Evolutionary conservation across 2,329 filamentous ascomycete genomes (phyloP).

Genomic region (Phoma sp.): DNA sequence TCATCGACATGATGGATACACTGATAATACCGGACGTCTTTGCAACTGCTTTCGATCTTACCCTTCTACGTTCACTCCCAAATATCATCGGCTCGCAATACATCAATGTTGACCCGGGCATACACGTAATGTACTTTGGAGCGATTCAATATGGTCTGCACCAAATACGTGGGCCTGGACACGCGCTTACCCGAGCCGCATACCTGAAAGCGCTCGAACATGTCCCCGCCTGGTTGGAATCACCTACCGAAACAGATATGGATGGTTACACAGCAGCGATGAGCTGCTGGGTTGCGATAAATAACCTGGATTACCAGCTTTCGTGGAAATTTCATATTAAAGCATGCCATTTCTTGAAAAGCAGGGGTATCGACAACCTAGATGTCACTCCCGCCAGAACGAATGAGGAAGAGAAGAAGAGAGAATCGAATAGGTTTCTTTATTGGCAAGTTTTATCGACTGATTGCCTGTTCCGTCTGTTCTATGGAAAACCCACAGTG

Average conservation of each 20-base stretch:
- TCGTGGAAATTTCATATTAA: slow-evolving; percentile 42
- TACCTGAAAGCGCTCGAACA: slow-evolving; percentile 38
- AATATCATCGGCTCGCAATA: slow-evolving; percentile 37
- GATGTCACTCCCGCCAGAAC: slow-evolving; percentile 28
- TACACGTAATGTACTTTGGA: slow-evolving; percentile 38
- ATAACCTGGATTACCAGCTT: slow-evolving; percentile 38
- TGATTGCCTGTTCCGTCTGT: slow-evolving; percentile 37
- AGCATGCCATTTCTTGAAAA: slow-evolving; percentile 33
- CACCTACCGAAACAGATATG: slow-evolving; percentile 20
- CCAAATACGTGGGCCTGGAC: slow-evolving; percentile 23
- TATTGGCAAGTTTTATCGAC: slow-evolving; percentile 37
- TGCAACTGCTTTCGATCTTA: slow-evolving; percentile 20
- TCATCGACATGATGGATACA: slow-evolving; percentile 20
- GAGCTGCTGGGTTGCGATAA: slow-evolving; percentile 34
- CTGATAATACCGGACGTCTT: slow-evolving; percentile 34
- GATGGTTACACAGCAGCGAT: slow-evolving; percentile 34
- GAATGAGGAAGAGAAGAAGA: slow-evolving; percentile 30
- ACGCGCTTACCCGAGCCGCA: slow-evolving; percentile 24
- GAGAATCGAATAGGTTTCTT: slow-evolving; percentile 24
- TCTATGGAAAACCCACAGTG: slow-evolving; percentile 36
- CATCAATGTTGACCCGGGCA: slow-evolving; percentile 32
- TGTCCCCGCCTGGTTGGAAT: slow-evolving; percentile 38
- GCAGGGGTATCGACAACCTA: slow-evolving; percentile 29
- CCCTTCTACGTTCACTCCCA: slow-evolving; percentile 30
- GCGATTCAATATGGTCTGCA: slow-evolving; percentile 36